Conservation (phyloP, 495 filamentous ascomycete species). For the Cryomyces antarcticus region DNA sequence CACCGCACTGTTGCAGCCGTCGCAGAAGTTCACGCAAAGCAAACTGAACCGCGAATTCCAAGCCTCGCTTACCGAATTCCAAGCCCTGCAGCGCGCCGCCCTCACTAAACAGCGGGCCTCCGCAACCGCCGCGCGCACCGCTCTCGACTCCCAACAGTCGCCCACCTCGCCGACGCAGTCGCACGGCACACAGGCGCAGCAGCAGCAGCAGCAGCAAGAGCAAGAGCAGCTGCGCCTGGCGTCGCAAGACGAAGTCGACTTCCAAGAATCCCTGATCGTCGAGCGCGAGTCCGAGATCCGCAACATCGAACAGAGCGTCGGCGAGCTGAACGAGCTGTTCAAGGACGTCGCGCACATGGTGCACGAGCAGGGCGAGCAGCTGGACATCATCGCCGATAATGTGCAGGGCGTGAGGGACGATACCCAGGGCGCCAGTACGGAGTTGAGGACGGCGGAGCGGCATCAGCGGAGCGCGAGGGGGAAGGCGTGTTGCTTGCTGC, state of each 20-base stretch:
- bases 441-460: slow-evolving; percentile 60
- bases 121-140: slow-evolving; percentile 55
- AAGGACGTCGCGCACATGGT: slow-evolving; percentile 94
- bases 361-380: slow-evolving; percentile 69
- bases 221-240: slow-evolving; percentile 66
- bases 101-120: slow-evolving; percentile 84
- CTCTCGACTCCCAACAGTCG: slow-evolving; percentile 32
- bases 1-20: slow-evolving; percentile 34
- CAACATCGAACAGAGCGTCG: slow-evolving; percentile 88
- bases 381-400: slow-evolving; percentile 78
- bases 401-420: slow-evolving; percentile 61
- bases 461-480: slow-evolving; percentile 87
- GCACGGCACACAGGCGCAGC: slow-evolving; percentile 5
- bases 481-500: slow-evolving; percentile 76
- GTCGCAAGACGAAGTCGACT: slow-evolving; percentile 88
- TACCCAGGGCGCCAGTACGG: slow-evolving; percentile 64
- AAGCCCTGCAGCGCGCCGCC: slow-evolving; percentile 66
- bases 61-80: slow-evolving; percentile 71
- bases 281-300: slow-evolving; percentile 93
- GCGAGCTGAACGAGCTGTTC: slow-evolving; percentile 91
- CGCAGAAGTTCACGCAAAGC: slow-evolving; percentile 83
- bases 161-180: slow-evolving; percentile 8
- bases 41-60: slow-evolving; percentile 87
- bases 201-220: slow-evolving; percentile 39
- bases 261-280: slow-evolving; percentile 86